Base-by-base conservation (phyloP, 2,329 filamentous ascomycete genomes). In the Ceratocystis lukuohia region DNA sequence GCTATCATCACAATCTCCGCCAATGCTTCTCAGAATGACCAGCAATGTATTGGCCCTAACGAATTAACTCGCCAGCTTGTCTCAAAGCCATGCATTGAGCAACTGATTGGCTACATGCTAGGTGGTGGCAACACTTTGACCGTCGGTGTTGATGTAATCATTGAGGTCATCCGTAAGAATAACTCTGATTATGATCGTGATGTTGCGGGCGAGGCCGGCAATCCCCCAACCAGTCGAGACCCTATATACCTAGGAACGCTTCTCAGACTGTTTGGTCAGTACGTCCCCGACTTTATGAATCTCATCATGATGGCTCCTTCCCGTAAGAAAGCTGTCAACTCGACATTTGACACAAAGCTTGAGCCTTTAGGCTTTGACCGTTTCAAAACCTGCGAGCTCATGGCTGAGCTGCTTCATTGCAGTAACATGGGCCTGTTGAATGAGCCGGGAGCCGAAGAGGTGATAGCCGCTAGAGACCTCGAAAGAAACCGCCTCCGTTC, bases 131-230 rank as follows among this genome's bases (percentile, higher is more conserved):
- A 99, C 72, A 88, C 94, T 5, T 77, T 99, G 67, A 97, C 93
- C 0, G 95, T 97, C 17, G 94, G 94, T 62, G 94, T 99, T 10
- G 94, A 94, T 22, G 96, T 97, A 72, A 84, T 99, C 44, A 99
- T 99, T 70, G 94, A 99, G 76, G 94, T 99, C 59, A 99, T 99
- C 74, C 85, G 94, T 68, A 99, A 99, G 78, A 99, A 99, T 77
- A 99, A 99, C 75, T 97, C 94, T 0, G 94, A 99, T 76, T 99
- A 99, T 74, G 94, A 99, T 71, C 88, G 94, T 0, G 94, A 97
- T 71, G 89, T 92, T 71, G 86, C 92, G 69, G 85, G 88, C 62
- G 90, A 91, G 68, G 85, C 89, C 33, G 89, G 89, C 70, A 84
- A 88, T 2, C 80, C 87, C 65, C 93, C 93, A 0, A 93, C 91